Evolutionary conservation across 2,329 filamentous ascomycete genomes (phyloP), one percentile per base, ranked within the genome.

Genomic region (Botrytis tulipae): DNA sequence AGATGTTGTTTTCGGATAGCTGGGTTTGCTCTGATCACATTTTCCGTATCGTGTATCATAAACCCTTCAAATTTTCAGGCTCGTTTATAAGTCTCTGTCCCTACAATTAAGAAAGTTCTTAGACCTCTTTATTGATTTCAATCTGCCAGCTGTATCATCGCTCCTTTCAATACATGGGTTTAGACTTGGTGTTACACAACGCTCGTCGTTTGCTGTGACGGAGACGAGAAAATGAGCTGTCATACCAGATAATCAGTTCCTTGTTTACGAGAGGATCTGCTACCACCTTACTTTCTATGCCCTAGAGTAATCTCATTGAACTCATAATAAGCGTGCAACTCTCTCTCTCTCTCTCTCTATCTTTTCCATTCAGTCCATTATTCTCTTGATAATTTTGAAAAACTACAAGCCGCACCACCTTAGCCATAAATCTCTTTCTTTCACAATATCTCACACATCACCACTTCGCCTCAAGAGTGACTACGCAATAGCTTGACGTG

Each of bases 11-110:
- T 29, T 54, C 25, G 0, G n/a, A 18, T 54, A 18, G 51, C 25
- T 29, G 1, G 6, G 8, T 29, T 29, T 0, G 1, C 2, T 29
- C 18, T 8, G 7, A 1, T 29, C 25, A 18, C 25, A n/a, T 54
- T 54, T n/a, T 29, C 25, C 1, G 25, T 29, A 29, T 29, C 2
- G 16, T 16, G 1, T 29, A n/a, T 51, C 48, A n/a, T 14, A n/a
- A n/a, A n/a, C 5, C 10, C 12, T 51, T 51, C 10, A 51, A n/a
- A 48, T 48, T 25, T 12, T 48, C 4, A 48, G 22, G n/a, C 48
- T n/a, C 48, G 1, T n/a, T 29, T 46, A 4, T 25, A 18, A 29
- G 12, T 18, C 51, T 16, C 51, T 5, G 12, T 14, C 5, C n/a
- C 12, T 16, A n/a, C 0, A 29, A 29, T 2, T 57, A 29, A 29